Conservation (phyloP, 2,329 filamentous ascomycete genomes). For the Sordariomycetes sp. region DNA sequence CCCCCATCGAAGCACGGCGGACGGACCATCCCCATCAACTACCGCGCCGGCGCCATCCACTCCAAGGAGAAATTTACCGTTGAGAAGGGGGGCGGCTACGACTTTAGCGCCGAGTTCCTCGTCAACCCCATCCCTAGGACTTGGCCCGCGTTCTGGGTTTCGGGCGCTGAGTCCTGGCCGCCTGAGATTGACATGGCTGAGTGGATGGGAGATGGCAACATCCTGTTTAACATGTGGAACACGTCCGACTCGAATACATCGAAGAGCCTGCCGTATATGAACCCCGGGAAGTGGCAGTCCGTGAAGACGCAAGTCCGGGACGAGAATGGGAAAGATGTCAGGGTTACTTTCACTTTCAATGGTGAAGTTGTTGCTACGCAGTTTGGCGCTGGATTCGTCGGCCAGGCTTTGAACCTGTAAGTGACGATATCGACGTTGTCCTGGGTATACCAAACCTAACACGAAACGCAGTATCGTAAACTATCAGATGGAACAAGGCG, state of each 20-base stretch:
- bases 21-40: conserved; percentile 30
- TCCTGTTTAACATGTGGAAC: conserved; percentile 41
- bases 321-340: conserved; percentile 33
- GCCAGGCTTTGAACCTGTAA: conserved; percentile 8
- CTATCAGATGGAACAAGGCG: conserved; percentile 29
- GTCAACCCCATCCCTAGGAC: conserved; percentile 27
- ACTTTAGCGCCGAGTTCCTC: conserved; percentile 24
- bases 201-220: conserved; percentile 44
- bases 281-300: conserved; percentile 28
- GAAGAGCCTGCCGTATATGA: conserved; percentile 30
- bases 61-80: conserved; percentile 25
- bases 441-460: conserved; percentile 12
- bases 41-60: conserved; percentile 30
- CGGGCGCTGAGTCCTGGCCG: conserved; percentile 38
- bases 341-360: conserved; percentile 38
- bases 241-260: conserved; percentile 29
- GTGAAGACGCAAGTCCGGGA: conserved; percentile 35
- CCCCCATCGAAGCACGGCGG: conserved; percentile 16
- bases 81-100: conserved; percentile 21
- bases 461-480: conserved; percentile 21
- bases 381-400: conserved; percentile 31
- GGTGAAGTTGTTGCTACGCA: conserved; percentile 32
- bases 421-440: not conserved
- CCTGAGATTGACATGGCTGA: conserved; percentile 46
- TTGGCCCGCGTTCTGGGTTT: conserved; percentile 47